Evolutionary conservation across 345 rosid genomes (phyloP), one percentile per base, ranked within the genome.

Genomic region (Draba incana): DNA sequence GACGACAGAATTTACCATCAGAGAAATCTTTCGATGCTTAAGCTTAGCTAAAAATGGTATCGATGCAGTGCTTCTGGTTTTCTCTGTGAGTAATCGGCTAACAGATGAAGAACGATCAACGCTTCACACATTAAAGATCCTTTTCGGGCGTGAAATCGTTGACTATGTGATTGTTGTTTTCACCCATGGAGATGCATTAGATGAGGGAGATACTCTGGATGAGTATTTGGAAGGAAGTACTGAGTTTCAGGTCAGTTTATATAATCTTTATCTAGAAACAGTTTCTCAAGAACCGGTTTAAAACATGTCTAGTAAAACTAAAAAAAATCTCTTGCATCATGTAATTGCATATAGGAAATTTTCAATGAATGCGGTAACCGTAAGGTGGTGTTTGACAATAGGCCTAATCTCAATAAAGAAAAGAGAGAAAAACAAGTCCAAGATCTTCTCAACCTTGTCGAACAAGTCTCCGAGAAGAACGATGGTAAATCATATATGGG

Each of bases 381-480:
- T 47, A 75, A 48, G 35, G 79, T 75, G 14, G 43, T 75, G 54
- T 69, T 75, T n/a, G 69, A 75, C 55, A 75, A 75, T 24, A 75
- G 65, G 4, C 58, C 33, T 10, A 33, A 62, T n/a, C 6, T 37
- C 15, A 5, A 48, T 2, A 6, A 14, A 43, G 11, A 9, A 1
- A 55, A 55, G 70, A 63, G 41, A 75, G 69, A 69, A 0, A 57
- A 42, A 8, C 79, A 63, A 49, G 70, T 75, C 7, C 64, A 75
- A 3, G 75, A 69, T 16, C 70, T 75, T 47, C 70, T 75, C 16
- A 31, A 62, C 44, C 70, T 75, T 2, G 75, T 75, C 8, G 54
- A 69, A 5, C 44, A 75, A 39, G 44, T 68, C 56, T 57, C 69
- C 20, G 43, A 13, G 25, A 63, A 75, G 46, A 75, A 75, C 66